Conservation (phyloP, 179 eudicot genomes). For the Silene vulgaris region DNA sequence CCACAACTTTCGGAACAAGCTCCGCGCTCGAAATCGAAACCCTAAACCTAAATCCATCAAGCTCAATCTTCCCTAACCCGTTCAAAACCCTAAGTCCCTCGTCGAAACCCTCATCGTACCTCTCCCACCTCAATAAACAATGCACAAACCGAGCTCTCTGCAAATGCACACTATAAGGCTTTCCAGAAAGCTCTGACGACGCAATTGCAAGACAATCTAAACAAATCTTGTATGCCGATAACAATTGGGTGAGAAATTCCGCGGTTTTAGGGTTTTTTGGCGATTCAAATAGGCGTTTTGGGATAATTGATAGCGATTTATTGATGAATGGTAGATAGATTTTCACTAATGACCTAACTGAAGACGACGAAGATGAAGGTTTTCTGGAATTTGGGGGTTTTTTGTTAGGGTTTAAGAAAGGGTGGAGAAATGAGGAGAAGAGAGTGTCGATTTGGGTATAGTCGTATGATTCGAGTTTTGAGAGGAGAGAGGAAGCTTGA, state of each 20-base stretch:
- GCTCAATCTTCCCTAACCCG: slow-evolving; percentile 30
- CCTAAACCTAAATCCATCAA: slow-evolving; percentile 26
- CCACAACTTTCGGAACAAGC: slow-evolving; percentile 37
- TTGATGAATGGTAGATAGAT: slow-evolving; percentile 40
- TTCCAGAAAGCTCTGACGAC: slow-evolving; percentile 44
- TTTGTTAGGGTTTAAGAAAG: slow-evolving; percentile 35
- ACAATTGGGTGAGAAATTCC: slow-evolving; percentile 25
- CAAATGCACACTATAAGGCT: slow-evolving; percentile 44
- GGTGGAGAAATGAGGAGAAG: slow-evolving; percentile 36
- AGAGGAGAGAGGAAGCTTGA: slow-evolving; percentile 35
- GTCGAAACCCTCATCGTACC: slow-evolving; percentile 41
- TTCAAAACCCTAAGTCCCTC: slow-evolving; percentile 58
- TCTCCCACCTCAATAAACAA: slow-evolving; percentile 53
- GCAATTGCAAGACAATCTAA: slow-evolving; percentile 41
- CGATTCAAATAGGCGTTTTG: slow-evolving; percentile 50
- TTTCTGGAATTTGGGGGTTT: slow-evolving; percentile 28
- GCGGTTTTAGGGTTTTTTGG: slow-evolving; percentile 32
- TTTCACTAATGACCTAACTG: slow-evolving; percentile 53
- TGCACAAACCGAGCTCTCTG: slow-evolving; percentile 52
- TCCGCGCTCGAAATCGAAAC: slow-evolving; percentile 18
- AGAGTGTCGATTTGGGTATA: slow-evolving; percentile 30
- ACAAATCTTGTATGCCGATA: slow-evolving; percentile 41
- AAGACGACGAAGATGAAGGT: slow-evolving; percentile 20
- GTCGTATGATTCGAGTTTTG: slow-evolving; percentile 45
- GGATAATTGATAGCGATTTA: slow-evolving; percentile 42